phyloP scores from a whole-genome alignment of 208 protist genomes.

The Wallacemonas collosoma region DNA sequence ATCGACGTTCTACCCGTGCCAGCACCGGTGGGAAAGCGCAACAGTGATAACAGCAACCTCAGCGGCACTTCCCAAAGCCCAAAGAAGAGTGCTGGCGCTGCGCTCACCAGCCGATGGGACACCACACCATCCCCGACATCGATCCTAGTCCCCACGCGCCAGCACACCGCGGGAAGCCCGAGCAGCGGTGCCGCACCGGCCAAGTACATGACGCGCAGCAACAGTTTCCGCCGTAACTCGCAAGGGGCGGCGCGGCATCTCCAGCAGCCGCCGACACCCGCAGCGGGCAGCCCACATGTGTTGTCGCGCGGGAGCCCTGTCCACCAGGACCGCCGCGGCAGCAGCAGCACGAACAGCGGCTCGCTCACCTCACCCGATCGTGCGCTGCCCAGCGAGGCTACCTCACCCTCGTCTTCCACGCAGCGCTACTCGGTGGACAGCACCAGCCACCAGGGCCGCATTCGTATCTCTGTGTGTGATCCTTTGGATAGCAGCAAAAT shows the following conservation, averaged over 20 bases:
- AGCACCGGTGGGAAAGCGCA: not conserved
- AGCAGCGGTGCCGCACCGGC: slow-evolving; percentile 4
- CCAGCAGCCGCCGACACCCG: not conserved
- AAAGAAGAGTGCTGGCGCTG: not conserved
- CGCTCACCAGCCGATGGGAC: not conserved
- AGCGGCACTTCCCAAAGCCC: not conserved
- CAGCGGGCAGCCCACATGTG: not conserved
- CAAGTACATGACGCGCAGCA: slow-evolving; percentile 19
- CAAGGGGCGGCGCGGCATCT: not conserved
- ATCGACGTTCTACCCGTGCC: not conserved
- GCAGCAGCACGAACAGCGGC: not conserved
- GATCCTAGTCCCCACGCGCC: slow-evolving; percentile 14
- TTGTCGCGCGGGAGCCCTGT: not conserved
- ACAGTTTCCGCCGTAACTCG: slow-evolving; percentile 11
- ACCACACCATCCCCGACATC: slow-evolving; percentile 4
- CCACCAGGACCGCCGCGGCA: slow-evolving; percentile 6
- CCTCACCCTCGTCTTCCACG: not conserved
- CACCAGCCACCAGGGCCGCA: slow-evolving; percentile 21
- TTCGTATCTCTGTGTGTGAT: slow-evolving; percentile 61
- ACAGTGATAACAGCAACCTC: not conserved
- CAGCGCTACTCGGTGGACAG: slow-evolving; percentile 29
- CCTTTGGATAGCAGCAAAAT: slow-evolving; percentile 34
- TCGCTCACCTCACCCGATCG: slow-evolving; percentile 1
- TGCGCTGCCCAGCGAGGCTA: not conserved
- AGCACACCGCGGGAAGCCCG: slow-evolving; percentile 5